Conservation (phyloP, 768 basidiomycete species). For the Mycena vitilis region DNA sequence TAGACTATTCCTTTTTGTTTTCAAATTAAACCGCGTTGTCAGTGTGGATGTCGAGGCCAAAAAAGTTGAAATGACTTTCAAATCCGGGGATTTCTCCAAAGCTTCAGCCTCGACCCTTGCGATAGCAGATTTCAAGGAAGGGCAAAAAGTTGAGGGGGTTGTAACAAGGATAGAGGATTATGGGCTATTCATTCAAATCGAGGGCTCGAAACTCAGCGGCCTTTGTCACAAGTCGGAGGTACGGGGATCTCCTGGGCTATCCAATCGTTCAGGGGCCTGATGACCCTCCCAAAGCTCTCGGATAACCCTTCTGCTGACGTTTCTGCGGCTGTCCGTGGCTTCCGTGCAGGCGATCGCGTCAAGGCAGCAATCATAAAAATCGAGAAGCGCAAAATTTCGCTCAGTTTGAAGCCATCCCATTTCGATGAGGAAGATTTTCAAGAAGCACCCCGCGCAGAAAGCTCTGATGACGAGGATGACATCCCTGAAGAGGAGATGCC, state of each 20-base stretch:
- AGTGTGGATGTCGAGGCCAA: constrained; percentile 80
- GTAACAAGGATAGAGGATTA: constrained; percentile 89
- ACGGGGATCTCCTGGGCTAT: constrained; percentile 28
- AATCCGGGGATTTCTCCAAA: constrained; percentile 67
- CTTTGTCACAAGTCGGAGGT: constrained; percentile 96
- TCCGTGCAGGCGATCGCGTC: constrained; percentile 89
- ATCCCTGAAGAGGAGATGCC: constrained; percentile 26
- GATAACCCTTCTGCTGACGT: constrained; percentile 89
- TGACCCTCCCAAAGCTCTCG: constrained; percentile 71
- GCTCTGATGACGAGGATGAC: constrained; percentile 40
- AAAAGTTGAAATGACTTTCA: constrained; percentile 93
- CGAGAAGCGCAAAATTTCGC: constrained; percentile 81
- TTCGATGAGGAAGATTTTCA: constrained; percentile 78
- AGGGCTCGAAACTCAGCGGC: constrained; percentile 86
- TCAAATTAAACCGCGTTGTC: neutral
- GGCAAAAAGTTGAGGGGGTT: constrained; percentile 64
- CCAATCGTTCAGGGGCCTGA: too few species aligned
- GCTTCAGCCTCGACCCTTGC: constrained; percentile 51
- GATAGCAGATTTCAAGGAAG: constrained; percentile 72
- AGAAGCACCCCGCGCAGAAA: constrained; percentile 38
- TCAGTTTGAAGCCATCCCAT: constrained; percentile 91
- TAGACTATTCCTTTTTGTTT: constrained; percentile 14
- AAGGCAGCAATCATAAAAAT: constrained; percentile 81
- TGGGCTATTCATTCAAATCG: constrained; percentile 92
- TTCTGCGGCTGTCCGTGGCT: constrained; percentile 78